Conservation (phyloP, 169 alveolate species). For the Plasmodium chabaudi region DNA sequence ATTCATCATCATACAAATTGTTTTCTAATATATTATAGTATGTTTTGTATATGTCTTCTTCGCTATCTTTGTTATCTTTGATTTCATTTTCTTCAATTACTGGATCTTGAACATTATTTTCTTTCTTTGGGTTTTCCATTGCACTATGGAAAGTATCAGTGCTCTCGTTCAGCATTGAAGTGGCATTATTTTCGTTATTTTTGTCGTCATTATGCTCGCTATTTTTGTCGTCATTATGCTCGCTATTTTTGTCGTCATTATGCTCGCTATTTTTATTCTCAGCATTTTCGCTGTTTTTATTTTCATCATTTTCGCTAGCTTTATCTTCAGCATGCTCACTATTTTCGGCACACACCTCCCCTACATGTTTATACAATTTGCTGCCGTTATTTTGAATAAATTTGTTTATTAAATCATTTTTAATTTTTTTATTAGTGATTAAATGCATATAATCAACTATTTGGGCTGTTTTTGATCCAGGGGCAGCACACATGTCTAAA, state of each 20-base stretch:
- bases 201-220: background rate
- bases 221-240: background rate
- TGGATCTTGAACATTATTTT: background rate
- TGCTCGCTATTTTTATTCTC: background rate
- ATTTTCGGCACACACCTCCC: background rate
- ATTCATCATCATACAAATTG: slow-evolving; percentile 43
- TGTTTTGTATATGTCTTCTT: slow-evolving; percentile 18
- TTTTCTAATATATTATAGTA: slow-evolving; percentile 31
- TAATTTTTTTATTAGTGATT: slow-evolving; percentile 27
- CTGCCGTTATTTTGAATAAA: slow-evolving; percentile 22
- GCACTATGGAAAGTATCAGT: background rate
- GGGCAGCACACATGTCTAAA: slow-evolving; percentile 98
- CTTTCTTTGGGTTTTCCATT: background rate
- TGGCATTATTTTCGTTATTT: background rate
- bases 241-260: no score
- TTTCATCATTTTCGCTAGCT: background rate
- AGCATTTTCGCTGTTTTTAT: background rate
- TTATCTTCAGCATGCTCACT: background rate
- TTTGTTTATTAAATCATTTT: slow-evolving; percentile 37
- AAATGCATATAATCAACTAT: slow-evolving; percentile 74
- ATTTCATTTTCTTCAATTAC: background rate
- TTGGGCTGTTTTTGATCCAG: slow-evolving; percentile 93
- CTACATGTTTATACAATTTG: background rate
- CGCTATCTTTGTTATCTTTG: background rate
- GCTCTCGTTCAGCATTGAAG: background rate